These are phyloP conservation scores for Viridothelium virens DNA, from an alignment of 495 filamentous ascomycete genomes.

Conservation along the genomic window DNA sequence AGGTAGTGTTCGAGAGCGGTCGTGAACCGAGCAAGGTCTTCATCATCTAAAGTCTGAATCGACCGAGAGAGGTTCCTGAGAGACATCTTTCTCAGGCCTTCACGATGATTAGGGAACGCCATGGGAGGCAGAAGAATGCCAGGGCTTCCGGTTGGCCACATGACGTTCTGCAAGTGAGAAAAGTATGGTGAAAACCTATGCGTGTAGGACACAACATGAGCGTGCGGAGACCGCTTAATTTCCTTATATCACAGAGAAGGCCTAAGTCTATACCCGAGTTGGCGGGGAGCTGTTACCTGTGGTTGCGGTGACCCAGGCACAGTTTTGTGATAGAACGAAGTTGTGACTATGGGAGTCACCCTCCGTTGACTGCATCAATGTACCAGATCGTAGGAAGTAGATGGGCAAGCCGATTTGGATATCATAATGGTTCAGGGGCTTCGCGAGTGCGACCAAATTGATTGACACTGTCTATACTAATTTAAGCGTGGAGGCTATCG, in stretches of 20 bases:
- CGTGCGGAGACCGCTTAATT: not conserved
- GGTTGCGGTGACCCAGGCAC: too few relatives aligned
- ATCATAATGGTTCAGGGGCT: not conserved
- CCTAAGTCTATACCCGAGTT: too few relatives aligned
- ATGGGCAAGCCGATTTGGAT: too few relatives aligned
- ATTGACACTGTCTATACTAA: not conserved
- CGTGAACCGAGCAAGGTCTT: not conserved
- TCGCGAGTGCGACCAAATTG: not conserved
- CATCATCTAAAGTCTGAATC: not conserved
- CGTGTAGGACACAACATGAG: not conserved
- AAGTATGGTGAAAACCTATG: not conserved
- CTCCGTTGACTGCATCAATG: too few relatives aligned
- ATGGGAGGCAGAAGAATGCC: not conserved
- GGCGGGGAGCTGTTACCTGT: too few relatives aligned
- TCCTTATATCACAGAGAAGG: too few relatives aligned
- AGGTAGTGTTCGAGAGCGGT: not conserved
- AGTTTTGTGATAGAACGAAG: too few relatives aligned
- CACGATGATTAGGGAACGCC: not conserved
- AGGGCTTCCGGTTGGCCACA: not conserved
- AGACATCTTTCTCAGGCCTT: not conserved
- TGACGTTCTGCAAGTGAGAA: not conserved
- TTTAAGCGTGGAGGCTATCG: not conserved
- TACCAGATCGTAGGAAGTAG: too few relatives aligned
- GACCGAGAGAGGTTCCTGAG: not conserved
- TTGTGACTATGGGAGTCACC: too few relatives aligned